A percentile compares a stretch with the other conserved stretches of the same genome.
phyloP scores from a whole-genome alignment of 2,329 filamentous ascomycete genomes.

The Fusarium bactridioides region DNA sequence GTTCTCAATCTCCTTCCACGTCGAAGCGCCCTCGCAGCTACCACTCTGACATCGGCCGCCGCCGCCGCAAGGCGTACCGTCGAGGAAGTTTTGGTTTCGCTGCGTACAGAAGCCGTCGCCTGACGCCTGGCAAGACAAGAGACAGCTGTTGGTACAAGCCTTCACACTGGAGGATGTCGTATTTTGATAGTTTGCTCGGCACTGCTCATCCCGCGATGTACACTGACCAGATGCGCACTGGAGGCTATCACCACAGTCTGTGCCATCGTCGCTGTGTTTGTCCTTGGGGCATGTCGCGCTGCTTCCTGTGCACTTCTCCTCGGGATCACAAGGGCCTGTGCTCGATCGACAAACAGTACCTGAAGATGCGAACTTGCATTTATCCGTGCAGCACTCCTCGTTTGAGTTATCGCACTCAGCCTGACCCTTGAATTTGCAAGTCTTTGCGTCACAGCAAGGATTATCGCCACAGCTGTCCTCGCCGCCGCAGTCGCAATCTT shows the following conservation, averaged over 20 bases:
- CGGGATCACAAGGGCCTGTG: conserved; percentile 83
- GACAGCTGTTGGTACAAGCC: conserved; percentile 75
- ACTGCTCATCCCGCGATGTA: conserved; percentile 90
- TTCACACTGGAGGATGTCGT: conserved; percentile 78
- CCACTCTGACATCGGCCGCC: conserved; percentile 84
- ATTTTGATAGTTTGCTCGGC: conserved; percentile 81
- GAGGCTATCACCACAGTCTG: conserved; percentile 74
- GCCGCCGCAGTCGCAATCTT: conserved; percentile 96
- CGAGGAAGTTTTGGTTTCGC: conserved; percentile 90
- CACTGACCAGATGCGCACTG: conserved; percentile 92
- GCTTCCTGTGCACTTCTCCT: conserved; percentile 81
- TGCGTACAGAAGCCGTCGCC: conserved; percentile 75
- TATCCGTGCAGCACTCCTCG: conserved; percentile 78
- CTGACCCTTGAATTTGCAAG: conserved; percentile 81
- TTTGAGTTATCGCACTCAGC: conserved; percentile 84
- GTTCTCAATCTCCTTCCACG: conserved; percentile 72
- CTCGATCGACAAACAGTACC: conserved; percentile 81
- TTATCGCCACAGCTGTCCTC: conserved; percentile 74
- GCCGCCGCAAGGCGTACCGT: conserved; percentile 85
- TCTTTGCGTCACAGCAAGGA: conserved; percentile 81
- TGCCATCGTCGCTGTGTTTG: conserved; percentile 72
- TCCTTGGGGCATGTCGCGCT: conserved; percentile 79
- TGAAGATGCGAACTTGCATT: conserved; percentile 72
- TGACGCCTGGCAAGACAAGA: conserved; percentile 77
- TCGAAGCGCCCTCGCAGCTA: conserved; percentile 74